These are phyloP conservation scores for Phaseolus coccineus DNA, from an alignment of 331 rosid genomes.

Conservation along the genomic window DNA sequence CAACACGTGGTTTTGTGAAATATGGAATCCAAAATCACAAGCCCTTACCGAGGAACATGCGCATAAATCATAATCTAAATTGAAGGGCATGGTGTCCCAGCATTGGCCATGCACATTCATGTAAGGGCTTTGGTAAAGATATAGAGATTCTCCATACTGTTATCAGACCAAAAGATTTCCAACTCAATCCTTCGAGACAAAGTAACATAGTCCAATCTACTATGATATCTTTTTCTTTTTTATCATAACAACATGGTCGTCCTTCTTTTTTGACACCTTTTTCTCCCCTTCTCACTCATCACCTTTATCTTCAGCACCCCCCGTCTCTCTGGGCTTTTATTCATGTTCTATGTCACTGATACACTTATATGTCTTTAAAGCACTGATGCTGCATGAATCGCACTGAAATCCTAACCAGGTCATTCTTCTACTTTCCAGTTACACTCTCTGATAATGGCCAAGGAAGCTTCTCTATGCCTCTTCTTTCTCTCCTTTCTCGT, in stretches of 20 bases:
- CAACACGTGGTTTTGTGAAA: constrained; percentile 34
- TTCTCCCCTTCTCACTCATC: constrained; percentile 46
- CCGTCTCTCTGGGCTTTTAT: constrained; percentile 40
- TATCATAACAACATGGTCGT: constrained; percentile 51
- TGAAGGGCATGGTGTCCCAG: constrained; percentile 38
- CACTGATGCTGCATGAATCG: constrained; percentile 50
- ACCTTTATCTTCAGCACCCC: constrained; percentile 54
- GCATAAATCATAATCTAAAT: constrained; percentile 7
- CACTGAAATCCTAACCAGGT: constrained; percentile 45
- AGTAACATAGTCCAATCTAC: constrained; percentile 51
- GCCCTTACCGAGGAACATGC: constrained; percentile 19
- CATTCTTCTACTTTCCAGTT: constrained; percentile 38
- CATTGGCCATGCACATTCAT: constrained; percentile 45
- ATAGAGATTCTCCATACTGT: constrained; percentile 52
- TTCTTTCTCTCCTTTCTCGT: constrained; percentile 61
- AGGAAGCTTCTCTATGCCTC: constrained; percentile 59
- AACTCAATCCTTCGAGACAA: constrained; percentile 64
- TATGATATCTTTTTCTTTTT: constrained; percentile 47
- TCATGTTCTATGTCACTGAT: constrained; percentile 42
- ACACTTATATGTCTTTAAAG: constrained; percentile 49
- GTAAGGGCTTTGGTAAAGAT: constrained; percentile 44
- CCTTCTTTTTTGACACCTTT: constrained; percentile 48
- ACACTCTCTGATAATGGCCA: constrained; percentile 64
- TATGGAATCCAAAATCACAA: constrained; percentile 27
- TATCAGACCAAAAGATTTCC: constrained; percentile 45